Percentiles rank a stretch among this genome's conserved stretches.
Conservation (phyloP, 371 early-diverging fungal genomes). For the Mucor circinelloides region DNA sequence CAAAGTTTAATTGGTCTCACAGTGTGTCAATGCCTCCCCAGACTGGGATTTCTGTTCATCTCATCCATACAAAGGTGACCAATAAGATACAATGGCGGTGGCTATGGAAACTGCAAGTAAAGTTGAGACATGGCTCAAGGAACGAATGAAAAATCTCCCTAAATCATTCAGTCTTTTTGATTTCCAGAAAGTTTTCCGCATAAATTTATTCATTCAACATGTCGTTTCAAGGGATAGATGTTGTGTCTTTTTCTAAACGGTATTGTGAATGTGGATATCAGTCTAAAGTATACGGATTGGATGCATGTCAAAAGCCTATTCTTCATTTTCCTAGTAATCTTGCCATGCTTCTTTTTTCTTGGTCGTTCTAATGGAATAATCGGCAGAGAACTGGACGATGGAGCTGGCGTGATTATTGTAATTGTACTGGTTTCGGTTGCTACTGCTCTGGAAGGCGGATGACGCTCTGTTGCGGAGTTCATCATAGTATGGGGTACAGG, state of each 20-base stretch:
- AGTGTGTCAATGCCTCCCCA: not conserved
- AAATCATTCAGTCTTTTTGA: not conserved
- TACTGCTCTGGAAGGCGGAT: not conserved
- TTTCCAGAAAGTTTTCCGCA: not conserved
- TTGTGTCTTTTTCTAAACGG: not conserved
- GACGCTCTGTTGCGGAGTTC: not conserved
- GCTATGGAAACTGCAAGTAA: not conserved
- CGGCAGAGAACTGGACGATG: not conserved
- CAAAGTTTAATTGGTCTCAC: not conserved
- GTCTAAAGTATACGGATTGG: not conserved
- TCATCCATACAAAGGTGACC: not conserved
- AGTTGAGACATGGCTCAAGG: not conserved
- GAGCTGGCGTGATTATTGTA: not conserved
- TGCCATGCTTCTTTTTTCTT: not conserved
- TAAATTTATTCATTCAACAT: not conserved
- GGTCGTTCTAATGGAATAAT: not conserved
- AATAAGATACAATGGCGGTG: not conserved
- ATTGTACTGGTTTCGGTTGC: not conserved
- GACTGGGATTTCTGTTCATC: not conserved
- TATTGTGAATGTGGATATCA: not conserved
- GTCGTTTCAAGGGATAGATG: conserved; percentile 5
- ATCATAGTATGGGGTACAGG: conserved; percentile 9
- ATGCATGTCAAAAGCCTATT: not conserved
- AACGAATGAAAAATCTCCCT: conserved; percentile 1
- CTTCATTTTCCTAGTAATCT: not conserved